Evolutionary conservation across 2,329 filamentous ascomycete genomes (phyloP).

Genomic region (Fusarium odoratissimum): DNA sequence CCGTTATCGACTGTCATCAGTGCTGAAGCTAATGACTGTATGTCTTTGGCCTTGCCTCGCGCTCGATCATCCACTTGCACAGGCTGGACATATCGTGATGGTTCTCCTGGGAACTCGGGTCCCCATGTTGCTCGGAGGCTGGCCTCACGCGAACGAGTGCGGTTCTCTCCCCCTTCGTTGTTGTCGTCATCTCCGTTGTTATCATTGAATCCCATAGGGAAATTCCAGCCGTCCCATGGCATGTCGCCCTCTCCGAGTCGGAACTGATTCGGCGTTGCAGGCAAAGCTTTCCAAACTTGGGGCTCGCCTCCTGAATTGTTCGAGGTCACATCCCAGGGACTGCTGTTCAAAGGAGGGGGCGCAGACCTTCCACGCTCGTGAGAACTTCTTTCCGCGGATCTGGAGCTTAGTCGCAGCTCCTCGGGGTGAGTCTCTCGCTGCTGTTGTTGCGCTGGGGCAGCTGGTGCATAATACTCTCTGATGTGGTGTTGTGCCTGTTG

Average conservation of each 20-base stretch:
- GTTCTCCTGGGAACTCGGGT: constrained; percentile 26
- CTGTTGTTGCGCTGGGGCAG: constrained; percentile 1
- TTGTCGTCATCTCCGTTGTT: constrained; percentile 14
- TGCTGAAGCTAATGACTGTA: constrained; percentile 62
- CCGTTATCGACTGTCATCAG: constrained; percentile 69
- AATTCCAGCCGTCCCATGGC: constrained; percentile 57
- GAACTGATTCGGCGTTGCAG: constrained; percentile 50
- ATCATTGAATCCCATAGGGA: constrained; percentile 40
- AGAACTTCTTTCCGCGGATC: constrained; percentile 42
- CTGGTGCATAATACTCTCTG: constrained; percentile 29
- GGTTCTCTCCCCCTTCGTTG: neutral
- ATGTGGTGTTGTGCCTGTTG: constrained; percentile 22
- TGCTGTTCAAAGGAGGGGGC: constrained; percentile 60
- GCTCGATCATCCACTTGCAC: constrained; percentile 48
- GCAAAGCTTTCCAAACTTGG: constrained; percentile 57
- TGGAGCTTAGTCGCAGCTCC: constrained; percentile 30
- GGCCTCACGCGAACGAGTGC: constrained; percentile 16
- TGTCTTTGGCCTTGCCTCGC: constrained; percentile 49
- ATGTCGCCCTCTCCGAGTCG: constrained; percentile 59
- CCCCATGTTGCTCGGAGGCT: constrained; percentile 38
- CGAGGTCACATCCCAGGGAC: constrained; percentile 58
- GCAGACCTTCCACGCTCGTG: constrained; percentile 62
- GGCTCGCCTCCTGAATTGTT: constrained; percentile 36
- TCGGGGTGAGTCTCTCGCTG: neutral
- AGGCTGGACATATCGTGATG: neutral